Base-by-base conservation (phyloP, 2,329 filamentous ascomycete species). In the Cladosporium sp. region DNA sequence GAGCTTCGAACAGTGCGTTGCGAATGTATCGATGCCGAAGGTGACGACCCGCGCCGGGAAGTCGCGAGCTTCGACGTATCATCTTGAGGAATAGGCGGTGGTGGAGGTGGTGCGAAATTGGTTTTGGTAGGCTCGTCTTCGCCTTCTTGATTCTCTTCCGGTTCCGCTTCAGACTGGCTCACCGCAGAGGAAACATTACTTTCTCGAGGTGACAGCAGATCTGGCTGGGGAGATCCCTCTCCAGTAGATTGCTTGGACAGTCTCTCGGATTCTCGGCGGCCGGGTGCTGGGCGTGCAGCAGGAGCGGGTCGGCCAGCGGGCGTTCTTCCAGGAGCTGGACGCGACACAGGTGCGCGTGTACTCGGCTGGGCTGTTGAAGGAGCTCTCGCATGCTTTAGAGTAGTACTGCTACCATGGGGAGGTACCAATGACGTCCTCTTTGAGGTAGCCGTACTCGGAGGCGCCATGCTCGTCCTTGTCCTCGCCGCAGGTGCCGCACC, bases 401-500 rank as follows among this genome's bases (percentile, higher is more conserved):
- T 47, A 11, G 55, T 40, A 13, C 73, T 70, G 4, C 71, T 64
- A 7, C 63, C 55, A 42, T 69, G 18, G 15, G 58, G 43, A 15
- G 61, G 62, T 7, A 63, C 47, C 8, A 56, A 60, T 7, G 66
- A 67, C 2, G 61, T 63, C 18, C 64, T 58, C 18, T 62, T 59
- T n/a, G 55, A 54, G 15, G 63, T 54, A 29, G 51, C 49, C 22
- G 52, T 43, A 19, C 51, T 51, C n/a, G 61, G 79, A 32, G 71
- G 69, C 22, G 70, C 73, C n/a, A 79, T 65, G 34, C 80, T 79
- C 34, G 80, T 71, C 41, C 85, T 79, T 43, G 80, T 64, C 61
- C 79, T 85, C 5, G 70, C 56, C 42, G 68, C 20, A 13, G 43
- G 37, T n/a, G 42, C 64, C 4, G 66, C 27, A 67, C 75, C 61